phyloP scores from a whole-genome alignment of 352 stramenopile genomes.

The Globisporangium radiosum region DNA sequence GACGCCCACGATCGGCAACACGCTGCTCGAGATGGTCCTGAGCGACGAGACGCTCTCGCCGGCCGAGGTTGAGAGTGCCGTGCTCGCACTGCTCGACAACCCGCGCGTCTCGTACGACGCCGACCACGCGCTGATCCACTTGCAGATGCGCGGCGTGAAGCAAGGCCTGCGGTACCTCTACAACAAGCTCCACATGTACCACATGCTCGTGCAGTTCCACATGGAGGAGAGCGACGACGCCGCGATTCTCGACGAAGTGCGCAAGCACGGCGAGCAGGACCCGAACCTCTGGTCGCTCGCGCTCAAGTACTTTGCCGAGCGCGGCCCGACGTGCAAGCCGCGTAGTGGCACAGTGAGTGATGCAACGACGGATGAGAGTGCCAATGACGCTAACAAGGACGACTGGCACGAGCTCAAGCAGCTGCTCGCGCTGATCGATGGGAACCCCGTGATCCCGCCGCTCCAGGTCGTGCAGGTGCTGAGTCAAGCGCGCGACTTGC shows the following conservation, averaged over 20 bases:
- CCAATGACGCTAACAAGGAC: constrained; percentile 13
- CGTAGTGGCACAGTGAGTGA: constrained; percentile 19
- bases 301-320: constrained; percentile 87
- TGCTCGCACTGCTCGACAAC: constrained; percentile 88
- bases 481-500: constrained; percentile 74
- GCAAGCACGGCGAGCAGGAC: constrained; percentile 86
- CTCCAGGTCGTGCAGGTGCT: constrained; percentile 84
- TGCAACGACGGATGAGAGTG: not conserved
- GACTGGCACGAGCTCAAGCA: constrained; percentile 81
- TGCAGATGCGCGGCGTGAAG: constrained; percentile 90
- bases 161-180: constrained; percentile 92
- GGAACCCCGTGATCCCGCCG: constrained; percentile 72
- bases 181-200: constrained; percentile 92
- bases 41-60: constrained; percentile 35
- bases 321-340: constrained; percentile 58
- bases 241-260: constrained; percentile 85
- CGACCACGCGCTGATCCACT: constrained; percentile 90
- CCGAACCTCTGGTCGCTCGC: constrained; percentile 87
- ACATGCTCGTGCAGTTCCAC: constrained; percentile 93
- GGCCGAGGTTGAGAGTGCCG: constrained; percentile 74
- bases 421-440: constrained; percentile 71
- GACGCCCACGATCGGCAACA: constrained; percentile 88
- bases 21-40: constrained; percentile 84
- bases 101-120: constrained; percentile 88
- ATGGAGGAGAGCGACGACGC: constrained; percentile 90